These are phyloP conservation scores for Syzygium aromaticum DNA, from an alignment of 345 rosid genomes.

Conservation along the genomic window DNA sequence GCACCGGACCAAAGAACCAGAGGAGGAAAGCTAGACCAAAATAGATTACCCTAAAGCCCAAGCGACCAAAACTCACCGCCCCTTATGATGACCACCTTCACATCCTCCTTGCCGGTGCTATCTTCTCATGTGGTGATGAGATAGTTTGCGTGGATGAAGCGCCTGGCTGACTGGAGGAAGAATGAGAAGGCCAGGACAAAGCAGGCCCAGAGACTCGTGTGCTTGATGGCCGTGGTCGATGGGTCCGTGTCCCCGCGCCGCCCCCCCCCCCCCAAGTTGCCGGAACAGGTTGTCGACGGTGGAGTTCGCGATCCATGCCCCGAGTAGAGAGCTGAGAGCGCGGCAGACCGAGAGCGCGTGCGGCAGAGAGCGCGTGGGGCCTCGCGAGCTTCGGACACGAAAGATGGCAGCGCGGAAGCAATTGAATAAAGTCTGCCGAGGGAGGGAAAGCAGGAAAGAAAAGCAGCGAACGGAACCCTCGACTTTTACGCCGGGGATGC, in stretches of 20 bases:
- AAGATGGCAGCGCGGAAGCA: too few species aligned
- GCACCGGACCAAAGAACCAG: slow-evolving; percentile 14
- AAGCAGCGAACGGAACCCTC: too few species aligned
- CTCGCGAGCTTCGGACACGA: too few species aligned
- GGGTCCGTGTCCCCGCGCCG: slow-evolving; percentile 54
- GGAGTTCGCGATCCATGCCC: slow-evolving; percentile 69
- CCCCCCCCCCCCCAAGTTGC: slow-evolving; percentile 21
- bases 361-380: slow-evolving; percentile 1
- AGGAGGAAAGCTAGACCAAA: background rate
- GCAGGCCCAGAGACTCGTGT: slow-evolving; percentile 45
- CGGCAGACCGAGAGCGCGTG: slow-evolving; percentile 28
- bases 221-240: slow-evolving; percentile 49
- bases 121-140: slow-evolving; percentile 47
- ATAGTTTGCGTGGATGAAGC: slow-evolving; percentile 55
- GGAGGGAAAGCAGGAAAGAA: too few species aligned
- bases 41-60: background rate
- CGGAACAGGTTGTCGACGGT: slow-evolving; percentile 23
- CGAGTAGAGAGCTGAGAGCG: slow-evolving; percentile 70
- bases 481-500: too few species aligned
- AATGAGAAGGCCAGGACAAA: slow-evolving; percentile 60
- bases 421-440: too few species aligned
- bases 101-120: slow-evolving; percentile 23
- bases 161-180: slow-evolving; percentile 61
- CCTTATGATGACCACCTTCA: slow-evolving; percentile 30
- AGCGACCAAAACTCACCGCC: slow-evolving; percentile 8